Evolutionary conservation across 139 green algal genomes (phyloP), one percentile per base, ranked within the genome.

Genomic region (Coelastrella sp.): DNA sequence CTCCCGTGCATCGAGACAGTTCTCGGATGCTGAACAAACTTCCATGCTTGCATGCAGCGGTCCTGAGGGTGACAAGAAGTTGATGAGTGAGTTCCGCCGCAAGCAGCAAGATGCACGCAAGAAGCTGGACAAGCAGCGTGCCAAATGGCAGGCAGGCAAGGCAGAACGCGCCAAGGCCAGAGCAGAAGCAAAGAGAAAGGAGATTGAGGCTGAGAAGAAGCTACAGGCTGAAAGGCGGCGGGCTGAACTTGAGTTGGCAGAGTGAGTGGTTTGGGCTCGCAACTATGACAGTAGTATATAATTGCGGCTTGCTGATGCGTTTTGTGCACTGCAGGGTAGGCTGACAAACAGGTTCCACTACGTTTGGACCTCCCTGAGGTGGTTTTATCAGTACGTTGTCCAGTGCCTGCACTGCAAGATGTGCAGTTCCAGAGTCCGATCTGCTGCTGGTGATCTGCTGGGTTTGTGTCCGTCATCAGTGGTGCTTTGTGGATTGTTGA

Each of bases 101-200:
- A 68, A 91, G 78, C 87, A 91, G 83, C 92, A 94, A 85, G 89
- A 88, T 5, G 92, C 23, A 23, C 80, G 86, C 16, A 80, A 91
- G 80, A 83, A 85, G 56, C 64, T 94, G 7, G 89, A 94, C 73
- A 90, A 90, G 74, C 56, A 78, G 5, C 57, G 80, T 54, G 73
- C 80, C 5, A 73, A 88, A 19, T 94, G 92, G 92, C 54, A 84
- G 8, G 71, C 88, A 3, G 87, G 87, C 61, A n/a, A 87, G 54
- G 20, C 64, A 64, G 80, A 83, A 79, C 88, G 75, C 7, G n/a
- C 47, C 3, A 73, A 74, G 60, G 80, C 68, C 8, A 20, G 23
- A 23, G 78, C 57, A 57, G 66, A 86, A 17, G 76, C 90, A 22
- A 89, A 91, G 86, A 89, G 75, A 73, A 64, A 80, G 10, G 77